phyloP scores from a whole-genome alignment of 2,329 filamentous ascomycete species.

The Exophiala lecanii-corni region DNA sequence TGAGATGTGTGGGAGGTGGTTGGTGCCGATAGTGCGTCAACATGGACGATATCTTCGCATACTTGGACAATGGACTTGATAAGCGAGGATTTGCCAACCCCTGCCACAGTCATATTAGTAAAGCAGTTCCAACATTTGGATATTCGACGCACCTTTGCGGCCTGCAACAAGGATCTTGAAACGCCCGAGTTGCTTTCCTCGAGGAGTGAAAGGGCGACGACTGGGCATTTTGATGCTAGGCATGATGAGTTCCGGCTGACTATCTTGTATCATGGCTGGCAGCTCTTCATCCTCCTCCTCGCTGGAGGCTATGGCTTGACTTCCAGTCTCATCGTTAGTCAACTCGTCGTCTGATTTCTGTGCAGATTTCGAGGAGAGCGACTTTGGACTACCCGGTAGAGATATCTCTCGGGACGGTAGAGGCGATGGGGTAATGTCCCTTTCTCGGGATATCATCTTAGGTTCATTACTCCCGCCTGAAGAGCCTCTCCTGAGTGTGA shows the following conservation, averaged over 20 bases:
- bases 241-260: constrained; percentile 82
- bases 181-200: constrained; percentile 75
- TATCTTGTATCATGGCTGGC: constrained; percentile 32
- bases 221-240: constrained; percentile 89
- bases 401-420: constrained; percentile 37
- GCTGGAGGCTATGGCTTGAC: constrained; percentile 51
- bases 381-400: constrained; percentile 56
- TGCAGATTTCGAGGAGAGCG: constrained; percentile 54
- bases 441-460: constrained; percentile 26
- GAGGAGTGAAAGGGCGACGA: constrained; percentile 82
- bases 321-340: constrained; percentile 50
- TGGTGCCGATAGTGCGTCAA: constrained; percentile 56
- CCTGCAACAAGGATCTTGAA: constrained; percentile 87
- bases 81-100: constrained; percentile 81
- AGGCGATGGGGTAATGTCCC: constrained; percentile 26
- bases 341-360: constrained; percentile 55
- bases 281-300: constrained; percentile 49
- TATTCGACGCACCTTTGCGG: constrained; percentile 57
- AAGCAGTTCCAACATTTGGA: background rate
- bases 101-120: constrained; percentile 40
- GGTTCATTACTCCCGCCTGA: constrained; percentile 21
- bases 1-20: constrained; percentile 4
- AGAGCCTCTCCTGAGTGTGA: constrained; percentile 15
- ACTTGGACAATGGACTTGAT: constrained; percentile 81
- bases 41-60: constrained; percentile 89